These are phyloP conservation scores for Austroboletus eburneus DNA, from an alignment of 768 basidiomycete species.

Conservation along the genomic window DNA sequence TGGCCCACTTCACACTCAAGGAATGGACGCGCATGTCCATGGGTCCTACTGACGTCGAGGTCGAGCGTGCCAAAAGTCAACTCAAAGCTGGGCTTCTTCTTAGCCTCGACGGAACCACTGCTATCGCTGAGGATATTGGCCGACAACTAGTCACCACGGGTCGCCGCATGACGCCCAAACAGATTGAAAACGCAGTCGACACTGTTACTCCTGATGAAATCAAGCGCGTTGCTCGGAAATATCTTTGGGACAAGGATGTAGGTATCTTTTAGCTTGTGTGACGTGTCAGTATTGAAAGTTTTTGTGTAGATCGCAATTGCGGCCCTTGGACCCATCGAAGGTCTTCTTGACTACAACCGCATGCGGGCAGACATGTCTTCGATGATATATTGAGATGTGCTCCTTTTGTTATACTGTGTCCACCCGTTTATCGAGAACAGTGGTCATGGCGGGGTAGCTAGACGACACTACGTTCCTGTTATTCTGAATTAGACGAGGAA, in stretches of 20 bases:
- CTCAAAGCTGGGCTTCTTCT: constrained; percentile 93
- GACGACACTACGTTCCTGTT: constrained; percentile 13
- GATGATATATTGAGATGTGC: constrained; percentile 53
- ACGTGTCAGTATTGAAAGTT: constrained; percentile 1
- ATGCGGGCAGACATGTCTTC: constrained; percentile 81
- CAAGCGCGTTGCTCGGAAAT: constrained; percentile 91
- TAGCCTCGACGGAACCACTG: constrained; percentile 91
- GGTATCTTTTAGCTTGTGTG: constrained; percentile 14
- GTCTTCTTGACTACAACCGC: constrained; percentile 93
- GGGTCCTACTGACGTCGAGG: constrained; percentile 76
- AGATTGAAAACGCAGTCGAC: constrained; percentile 92
- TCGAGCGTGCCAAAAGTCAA: constrained; percentile 98
- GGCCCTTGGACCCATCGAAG: constrained; percentile 86
- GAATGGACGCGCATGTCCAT: constrained; percentile 97
- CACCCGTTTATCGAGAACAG: background rate
- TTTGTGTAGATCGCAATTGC: constrained; percentile 69
- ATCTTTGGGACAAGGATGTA: constrained; percentile 96
- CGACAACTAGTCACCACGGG: constrained; percentile 95
- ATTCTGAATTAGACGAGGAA: constrained; percentile 20
- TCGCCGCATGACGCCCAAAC: constrained; percentile 81
- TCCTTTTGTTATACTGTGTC: background rate
- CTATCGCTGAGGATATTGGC: constrained; percentile 98
- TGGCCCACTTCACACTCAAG: constrained; percentile 88
- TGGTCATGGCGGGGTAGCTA: constrained; percentile 14
- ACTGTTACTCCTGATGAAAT: constrained; percentile 86